Conservation (phyloP, 2,329 filamentous ascomycete species). For the Fusarium pilosicola region DNA sequence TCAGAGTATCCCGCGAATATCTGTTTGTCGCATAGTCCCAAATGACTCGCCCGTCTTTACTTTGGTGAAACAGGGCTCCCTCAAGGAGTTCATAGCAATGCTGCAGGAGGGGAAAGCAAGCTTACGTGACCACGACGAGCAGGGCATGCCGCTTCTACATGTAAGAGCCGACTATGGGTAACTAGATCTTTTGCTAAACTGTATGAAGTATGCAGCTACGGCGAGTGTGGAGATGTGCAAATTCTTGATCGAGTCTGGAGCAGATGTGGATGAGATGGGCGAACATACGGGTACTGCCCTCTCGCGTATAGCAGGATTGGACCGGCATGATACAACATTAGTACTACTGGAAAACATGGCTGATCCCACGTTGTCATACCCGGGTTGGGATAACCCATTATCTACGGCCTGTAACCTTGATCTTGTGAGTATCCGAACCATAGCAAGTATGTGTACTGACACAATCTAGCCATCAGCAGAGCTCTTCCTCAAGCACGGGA, state of each 20-base stretch:
- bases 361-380: constrained; percentile 7
- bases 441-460: background rate
- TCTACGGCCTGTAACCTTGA: constrained; percentile 6
- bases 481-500: background rate
- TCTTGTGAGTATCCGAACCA: background rate
- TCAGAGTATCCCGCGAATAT: constrained; percentile 27
- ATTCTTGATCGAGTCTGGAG: constrained; percentile 23
- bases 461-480: background rate
- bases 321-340: constrained; percentile 1
- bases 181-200: rapidly evolving
- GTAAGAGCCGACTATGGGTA: background rate
- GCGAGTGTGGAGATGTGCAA: constrained; percentile 16
- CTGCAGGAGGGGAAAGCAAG: constrained; percentile 10
- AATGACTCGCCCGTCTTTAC: constrained; percentile 4
- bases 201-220: constrained; percentile 2
- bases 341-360: constrained; percentile 23
- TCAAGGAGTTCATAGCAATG: background rate
- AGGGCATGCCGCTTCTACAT: constrained; percentile 20
- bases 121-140: constrained; percentile 22
- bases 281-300: constrained; percentile 10
- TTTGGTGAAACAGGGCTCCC: background rate
- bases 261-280: constrained; percentile 26
- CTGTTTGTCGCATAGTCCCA: constrained; percentile 10
- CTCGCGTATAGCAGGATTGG: background rate
- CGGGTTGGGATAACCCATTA: constrained; percentile 8